These are phyloP conservation scores for Epithele typhae DNA, from an alignment of 768 basidiomycete genomes.

Conservation along the genomic window DNA sequence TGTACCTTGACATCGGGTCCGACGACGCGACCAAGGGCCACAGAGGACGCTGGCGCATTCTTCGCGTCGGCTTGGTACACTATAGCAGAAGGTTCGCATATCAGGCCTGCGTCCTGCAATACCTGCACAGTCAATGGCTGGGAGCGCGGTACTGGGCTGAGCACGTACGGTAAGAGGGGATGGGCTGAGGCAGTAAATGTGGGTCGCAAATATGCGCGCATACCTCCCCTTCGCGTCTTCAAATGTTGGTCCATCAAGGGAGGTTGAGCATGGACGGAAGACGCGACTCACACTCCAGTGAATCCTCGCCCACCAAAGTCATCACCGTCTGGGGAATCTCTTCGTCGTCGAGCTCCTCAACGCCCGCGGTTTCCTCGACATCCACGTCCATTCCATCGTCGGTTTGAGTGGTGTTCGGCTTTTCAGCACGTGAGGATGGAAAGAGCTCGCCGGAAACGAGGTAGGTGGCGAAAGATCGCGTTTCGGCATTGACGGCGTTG, in stretches of 20 bases:
- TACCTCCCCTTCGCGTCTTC: slow-evolving; percentile 56
- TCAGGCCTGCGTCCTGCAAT: slow-evolving; percentile 40
- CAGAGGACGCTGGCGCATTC: slow-evolving; percentile 13
- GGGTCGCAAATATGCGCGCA: slow-evolving; percentile 45
- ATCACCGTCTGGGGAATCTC: slow-evolving; percentile 45
- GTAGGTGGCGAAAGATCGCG: slow-evolving; percentile 61
- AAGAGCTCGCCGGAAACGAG: slow-evolving; percentile 55
- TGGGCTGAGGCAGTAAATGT: slow-evolving; percentile 72
- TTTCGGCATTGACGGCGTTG: slow-evolving; percentile 36
- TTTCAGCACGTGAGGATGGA: slow-evolving; percentile 1
- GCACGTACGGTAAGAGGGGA: slow-evolving; percentile 50
- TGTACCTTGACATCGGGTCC: slow-evolving; percentile 22
- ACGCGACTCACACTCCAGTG: slow-evolving; percentile 53
- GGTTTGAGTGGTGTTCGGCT: neutral
- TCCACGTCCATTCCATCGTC: slow-evolving; percentile 33
- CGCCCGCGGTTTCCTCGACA: slow-evolving; percentile 28
- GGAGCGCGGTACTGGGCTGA: neutral
- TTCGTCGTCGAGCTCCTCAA: slow-evolving; percentile 35
- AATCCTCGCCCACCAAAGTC: slow-evolving; percentile 57
- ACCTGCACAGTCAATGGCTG: neutral
- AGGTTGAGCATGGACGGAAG: neutral
- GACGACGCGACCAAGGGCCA: slow-evolving; percentile 22
- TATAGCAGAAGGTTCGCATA: slow-evolving; percentile 31
- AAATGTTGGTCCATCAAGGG: neutral
- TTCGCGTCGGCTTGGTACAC: slow-evolving; percentile 32